A percentile compares a stretch with the other conserved stretches of the same genome.
These are phyloP conservation scores for Simmondsia chinensis DNA, from an alignment of 148 eudicot genomes.

Conservation along the genomic window DNA sequence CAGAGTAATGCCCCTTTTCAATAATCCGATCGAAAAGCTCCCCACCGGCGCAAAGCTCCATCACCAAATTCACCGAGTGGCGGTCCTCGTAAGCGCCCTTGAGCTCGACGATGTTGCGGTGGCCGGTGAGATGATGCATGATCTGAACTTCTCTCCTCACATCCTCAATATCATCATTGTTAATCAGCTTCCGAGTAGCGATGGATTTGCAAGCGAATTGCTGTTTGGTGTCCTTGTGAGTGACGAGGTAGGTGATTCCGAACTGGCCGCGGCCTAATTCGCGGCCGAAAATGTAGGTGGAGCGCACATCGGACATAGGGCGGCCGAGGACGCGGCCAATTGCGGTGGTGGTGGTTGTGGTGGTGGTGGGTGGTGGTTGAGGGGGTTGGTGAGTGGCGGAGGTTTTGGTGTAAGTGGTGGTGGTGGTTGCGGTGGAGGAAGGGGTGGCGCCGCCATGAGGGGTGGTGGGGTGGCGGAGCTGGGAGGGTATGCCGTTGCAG, in stretches of 20 bases:
- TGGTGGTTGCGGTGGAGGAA: constrained; percentile 5
- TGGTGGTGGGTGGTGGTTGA: constrained; percentile 8
- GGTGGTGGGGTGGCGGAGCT: constrained; percentile 17
- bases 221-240: constrained; percentile 40
- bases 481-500: constrained; percentile 52
- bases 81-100: constrained; percentile 76
- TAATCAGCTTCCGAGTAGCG: constrained; percentile 64
- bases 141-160: constrained; percentile 92
- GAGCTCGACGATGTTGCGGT: constrained; percentile 79
- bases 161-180: constrained; percentile 68
- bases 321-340: constrained; percentile 83
- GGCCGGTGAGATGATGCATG: constrained; percentile 93
- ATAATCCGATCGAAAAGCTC: constrained; percentile 93
- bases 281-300: constrained; percentile 65
- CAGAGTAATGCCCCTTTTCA: constrained; percentile 84
- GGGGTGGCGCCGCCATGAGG: constrained; percentile 1
- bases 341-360: constrained; percentile 19
- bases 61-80: constrained; percentile 71
- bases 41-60: constrained; percentile 94
- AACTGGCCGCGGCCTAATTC: constrained; percentile 95
- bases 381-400: constrained; percentile 12
- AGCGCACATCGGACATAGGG: constrained; percentile 66
- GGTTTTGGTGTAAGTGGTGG: constrained; percentile 14
- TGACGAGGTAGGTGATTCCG: constrained; percentile 77
- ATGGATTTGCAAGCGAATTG: constrained; percentile 87